phyloP scores from a whole-genome alignment of 192 early-diverging fungal species.

The Coemansia sp. region DNA sequence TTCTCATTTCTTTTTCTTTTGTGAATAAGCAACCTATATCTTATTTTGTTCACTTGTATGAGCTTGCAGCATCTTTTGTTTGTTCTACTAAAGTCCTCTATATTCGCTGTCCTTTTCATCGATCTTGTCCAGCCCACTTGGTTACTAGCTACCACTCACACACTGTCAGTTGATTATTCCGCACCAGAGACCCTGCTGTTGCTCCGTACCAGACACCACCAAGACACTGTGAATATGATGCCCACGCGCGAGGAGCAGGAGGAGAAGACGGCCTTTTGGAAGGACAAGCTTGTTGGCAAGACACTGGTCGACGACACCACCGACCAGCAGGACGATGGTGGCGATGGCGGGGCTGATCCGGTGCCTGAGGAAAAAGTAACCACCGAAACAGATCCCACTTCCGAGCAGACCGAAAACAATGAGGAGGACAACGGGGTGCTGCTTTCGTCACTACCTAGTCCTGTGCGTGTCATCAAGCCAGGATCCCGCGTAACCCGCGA shows the following conservation, averaged over 20 bases:
- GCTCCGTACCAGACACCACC: neutral
- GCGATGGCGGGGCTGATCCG: no score
- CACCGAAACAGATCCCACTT: no score
- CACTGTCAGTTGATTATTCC: no score
- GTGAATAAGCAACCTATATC: neutral
- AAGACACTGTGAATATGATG: conserved; percentile 1
- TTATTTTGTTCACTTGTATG: conserved; percentile 22
- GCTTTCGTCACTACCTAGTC: conserved; percentile 27
- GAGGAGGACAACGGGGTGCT: conserved; percentile 13
- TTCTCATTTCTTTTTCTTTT: neutral
- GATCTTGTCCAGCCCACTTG: conserved; percentile 11
- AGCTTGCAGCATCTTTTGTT: neutral
- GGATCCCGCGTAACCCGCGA: conserved; percentile 36
- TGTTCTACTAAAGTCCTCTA: conserved; percentile 5
- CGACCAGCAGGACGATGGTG: neutral
- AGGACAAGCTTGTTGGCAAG: conserved; percentile 13
- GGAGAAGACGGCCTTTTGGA: conserved; percentile 16
- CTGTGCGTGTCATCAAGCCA: conserved; percentile 31
- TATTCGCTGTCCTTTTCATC: conserved; percentile 30
- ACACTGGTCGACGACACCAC: conserved; percentile 13
- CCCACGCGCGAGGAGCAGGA: conserved; percentile 25
- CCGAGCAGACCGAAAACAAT: neutral
- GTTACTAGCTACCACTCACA: neutral
- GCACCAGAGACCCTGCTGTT: neutral
- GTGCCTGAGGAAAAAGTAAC: no score